Base-by-base conservation (phyloP, 257 asterid species). In the Primulina tabacum region DNA sequence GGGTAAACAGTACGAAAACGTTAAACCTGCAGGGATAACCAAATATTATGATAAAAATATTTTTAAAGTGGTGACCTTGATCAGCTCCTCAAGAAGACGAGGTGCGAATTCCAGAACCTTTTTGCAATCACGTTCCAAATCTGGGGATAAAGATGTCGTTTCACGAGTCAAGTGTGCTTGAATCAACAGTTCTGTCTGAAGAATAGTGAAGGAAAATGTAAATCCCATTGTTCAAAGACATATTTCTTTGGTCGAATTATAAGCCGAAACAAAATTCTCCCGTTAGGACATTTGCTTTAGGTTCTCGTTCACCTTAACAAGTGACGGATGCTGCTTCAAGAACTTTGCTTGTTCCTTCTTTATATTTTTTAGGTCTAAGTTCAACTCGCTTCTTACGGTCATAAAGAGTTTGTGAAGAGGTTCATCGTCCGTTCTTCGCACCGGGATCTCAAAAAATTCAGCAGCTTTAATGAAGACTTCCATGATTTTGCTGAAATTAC, bases 311-410 rank as follows among this genome's bases (percentile, higher is more conserved):
- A 89, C 99, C 96, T 90, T 93, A 76, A 87, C 82, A 72, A 81
- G 76, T 35, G 92, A 88, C 0, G 97, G 96, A 71, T 89, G 96
- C 83, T 84, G 95, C 84, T 89, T 89, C 96, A 95, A 93, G 76
- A 87, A 93, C 77, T 93, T 93, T 38, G 92, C 86, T 81, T 90
- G 96, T 68, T 93, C 99, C 77, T 82, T 92, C 60, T 77, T 89
- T 18, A 75, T 76, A 75, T 81, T 92, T 90, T 92, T 90, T n/a
- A 86, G 87, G 68, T 88, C 95, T 77, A 87, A 73, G 84, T 79
- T 89, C 77, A 93, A 69, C 80, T 93, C 99, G 64, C 84, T 83
- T 78, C 86, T 83, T 28, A 90, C 91, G 21, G 85, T 71, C 78
- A 67, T 75, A 75, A 89, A 93, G 77, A 93, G 95, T 72, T 89